Percentiles rank a stretch among this genome's conserved stretches.
phyloP scores from a whole-genome alignment of 2,329 filamentous ascomycete genomes.

The Fusarium austroafricanum region DNA sequence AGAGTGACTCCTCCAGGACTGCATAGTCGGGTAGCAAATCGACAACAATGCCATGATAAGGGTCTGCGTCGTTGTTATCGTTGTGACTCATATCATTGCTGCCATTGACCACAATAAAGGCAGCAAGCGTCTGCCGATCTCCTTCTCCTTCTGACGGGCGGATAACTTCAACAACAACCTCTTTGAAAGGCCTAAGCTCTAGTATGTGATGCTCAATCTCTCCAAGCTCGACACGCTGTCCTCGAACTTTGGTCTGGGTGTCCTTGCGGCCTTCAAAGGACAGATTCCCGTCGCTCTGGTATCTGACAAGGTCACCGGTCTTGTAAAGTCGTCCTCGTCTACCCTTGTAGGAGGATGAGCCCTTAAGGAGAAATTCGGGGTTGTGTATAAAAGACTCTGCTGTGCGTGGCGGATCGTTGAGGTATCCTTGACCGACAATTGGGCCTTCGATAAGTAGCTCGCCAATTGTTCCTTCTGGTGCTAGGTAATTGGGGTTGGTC shows the following conservation, averaged over 20 bases:
- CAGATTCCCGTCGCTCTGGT: too few species aligned
- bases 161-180: too few species aligned
- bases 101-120: not conserved
- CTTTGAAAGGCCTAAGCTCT: too few species aligned
- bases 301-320: too few species aligned
- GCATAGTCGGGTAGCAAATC: not conserved
- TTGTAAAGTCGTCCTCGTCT: not conserved
- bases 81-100: too few species aligned
- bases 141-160: too few species aligned
- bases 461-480: not conserved
- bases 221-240: too few species aligned
- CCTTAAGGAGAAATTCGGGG: not conserved
- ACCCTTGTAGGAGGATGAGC: not conserved
- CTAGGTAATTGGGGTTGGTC: not conserved
- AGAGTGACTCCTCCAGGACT: not conserved
- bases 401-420: not conserved
- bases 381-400: not conserved
- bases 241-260: too few species aligned
- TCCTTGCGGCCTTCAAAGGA: too few species aligned
- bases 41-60: too few species aligned
- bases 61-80: too few species aligned
- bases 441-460: constrained; percentile 18
- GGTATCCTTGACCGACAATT: constrained; percentile 6
- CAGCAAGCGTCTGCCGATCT: not conserved
- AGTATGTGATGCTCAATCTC: too few species aligned